phyloP scores from a whole-genome alignment of 495 filamentous ascomycete genomes.

The Thermothielavioides terrestris region DNA sequence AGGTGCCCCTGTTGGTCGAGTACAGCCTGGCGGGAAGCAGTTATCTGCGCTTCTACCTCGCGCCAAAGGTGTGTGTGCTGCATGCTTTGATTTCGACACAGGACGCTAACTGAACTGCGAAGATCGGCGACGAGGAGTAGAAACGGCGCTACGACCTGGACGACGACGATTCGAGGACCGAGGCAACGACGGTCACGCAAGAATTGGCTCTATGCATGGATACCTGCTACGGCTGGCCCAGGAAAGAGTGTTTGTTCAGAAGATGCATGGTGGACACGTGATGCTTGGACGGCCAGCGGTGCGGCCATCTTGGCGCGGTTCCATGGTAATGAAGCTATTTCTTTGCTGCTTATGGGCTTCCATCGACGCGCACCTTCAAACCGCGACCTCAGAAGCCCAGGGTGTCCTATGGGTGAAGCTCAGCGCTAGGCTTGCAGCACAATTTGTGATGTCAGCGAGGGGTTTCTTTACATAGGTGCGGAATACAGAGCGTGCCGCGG shows the following conservation, averaged over 20 bases:
- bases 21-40: conserved; percentile 75
- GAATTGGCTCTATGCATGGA: conserved; percentile 15
- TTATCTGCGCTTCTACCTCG: conserved; percentile 92
- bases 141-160: conserved; percentile 2
- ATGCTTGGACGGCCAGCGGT: no score
- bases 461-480: no score
- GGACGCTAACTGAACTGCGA: no score
- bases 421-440: no score
- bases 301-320: no score
- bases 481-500: background rate
- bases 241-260: no score
- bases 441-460: background rate
- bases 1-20: conserved; percentile 93
- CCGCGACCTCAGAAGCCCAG: background rate
- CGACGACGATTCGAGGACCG: background rate
- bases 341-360: no score
- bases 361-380: background rate
- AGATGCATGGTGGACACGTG: no score
- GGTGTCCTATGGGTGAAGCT: no score
- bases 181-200: conserved; percentile 9
- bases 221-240: no score
- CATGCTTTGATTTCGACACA: background rate
- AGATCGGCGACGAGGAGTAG: conserved; percentile 92
- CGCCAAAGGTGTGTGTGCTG: conserved; percentile 70
- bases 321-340: no score